Base-by-base conservation (phyloP, 2,329 filamentous ascomycete species). In the Phyllosticta ampelicida region DNA sequence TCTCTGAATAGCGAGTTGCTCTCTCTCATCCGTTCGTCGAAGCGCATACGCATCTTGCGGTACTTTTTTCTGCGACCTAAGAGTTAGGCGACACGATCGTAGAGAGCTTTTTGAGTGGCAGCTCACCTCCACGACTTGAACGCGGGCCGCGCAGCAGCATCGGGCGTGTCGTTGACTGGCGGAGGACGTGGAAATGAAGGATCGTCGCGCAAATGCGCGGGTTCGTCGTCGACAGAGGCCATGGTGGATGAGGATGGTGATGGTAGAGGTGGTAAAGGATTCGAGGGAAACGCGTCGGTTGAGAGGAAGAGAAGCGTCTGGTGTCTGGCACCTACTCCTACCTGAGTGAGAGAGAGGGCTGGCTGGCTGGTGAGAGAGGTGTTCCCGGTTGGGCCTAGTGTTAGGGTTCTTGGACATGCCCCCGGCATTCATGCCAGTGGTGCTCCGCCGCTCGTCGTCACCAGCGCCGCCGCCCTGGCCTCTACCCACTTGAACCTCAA, bases 1-100 rank as follows among this genome's bases (percentile, higher is more conserved):
- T 88, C 80, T 65, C 84, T 84, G 73, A 94, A 94, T 61, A 94
- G 79, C 57, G 85, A 81, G 73, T 95, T 94, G 70, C 89, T 88
- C 63, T 89, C 84, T 59, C 86, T 82, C 82, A 91, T 89, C 67
- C 83, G 84, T 54, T 84, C 79, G 65, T 94, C 87, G 68, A 94
- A 95, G 26, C 80, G 78, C 70, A 86, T 80, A 74, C 87, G 86
- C 84, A 94, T 89, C 80, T 95, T 95, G 66, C 87, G 86, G 73
- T 95, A 99, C 78, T 99, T 99, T 76, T 96, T 95, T 81, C 72
- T 73, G 63, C n/a, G 23, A 26, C 4, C 29, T 11, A 10, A 1
- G 9, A 11, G 52, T 56, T 48, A 56, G 55, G 23, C 2, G 19
- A 23, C n/a, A 11, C 23, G 21, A 50, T 10, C 30, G 19, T 16